phyloP scores from a whole-genome alignment of 805 yeast species.

The Kazachstania africana region DNA sequence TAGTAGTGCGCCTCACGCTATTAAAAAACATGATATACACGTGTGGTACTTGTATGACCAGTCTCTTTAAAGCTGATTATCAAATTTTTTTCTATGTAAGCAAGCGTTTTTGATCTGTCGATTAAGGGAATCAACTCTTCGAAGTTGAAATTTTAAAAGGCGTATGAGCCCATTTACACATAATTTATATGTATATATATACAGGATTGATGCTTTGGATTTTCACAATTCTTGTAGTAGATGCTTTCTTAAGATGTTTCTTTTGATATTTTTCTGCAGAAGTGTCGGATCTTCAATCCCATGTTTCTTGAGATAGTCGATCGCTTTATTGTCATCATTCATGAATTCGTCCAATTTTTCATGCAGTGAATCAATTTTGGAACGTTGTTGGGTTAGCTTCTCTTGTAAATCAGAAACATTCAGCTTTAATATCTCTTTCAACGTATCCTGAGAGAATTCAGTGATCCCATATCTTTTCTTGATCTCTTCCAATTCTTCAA shows the following conservation, averaged over 20 bases:
- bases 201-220: too few relatives aligned
- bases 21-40: too few relatives aligned
- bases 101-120: too few relatives aligned
- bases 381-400: conserved; percentile 16
- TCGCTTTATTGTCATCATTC: conserved; percentile 27
- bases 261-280: conserved; percentile 43
- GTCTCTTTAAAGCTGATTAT: too few relatives aligned
- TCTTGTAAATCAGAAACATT: conserved; percentile 26
- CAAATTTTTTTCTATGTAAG: too few relatives aligned
- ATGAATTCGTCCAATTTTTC: conserved; percentile 27
- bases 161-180: too few relatives aligned
- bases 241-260: conserved; percentile 63
- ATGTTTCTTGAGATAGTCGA: conserved; percentile 25
- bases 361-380: conserved; percentile 28
- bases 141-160: too few relatives aligned
- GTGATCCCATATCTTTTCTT: conserved; percentile 35
- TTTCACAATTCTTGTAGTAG: conserved; percentile 26
- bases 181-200: too few relatives aligned
- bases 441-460: conserved; percentile 35
- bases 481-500: conserved; percentile 28
- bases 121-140: too few relatives aligned
- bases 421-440: conserved; percentile 28
- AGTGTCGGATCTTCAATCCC: conserved; percentile 27
- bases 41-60: too few relatives aligned
- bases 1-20: too few relatives aligned